Evolutionary conservation across 1,139 yeast genomes (phyloP), one percentile per base, ranked within the genome.

Genomic region (Suhomyces maxii): DNA sequence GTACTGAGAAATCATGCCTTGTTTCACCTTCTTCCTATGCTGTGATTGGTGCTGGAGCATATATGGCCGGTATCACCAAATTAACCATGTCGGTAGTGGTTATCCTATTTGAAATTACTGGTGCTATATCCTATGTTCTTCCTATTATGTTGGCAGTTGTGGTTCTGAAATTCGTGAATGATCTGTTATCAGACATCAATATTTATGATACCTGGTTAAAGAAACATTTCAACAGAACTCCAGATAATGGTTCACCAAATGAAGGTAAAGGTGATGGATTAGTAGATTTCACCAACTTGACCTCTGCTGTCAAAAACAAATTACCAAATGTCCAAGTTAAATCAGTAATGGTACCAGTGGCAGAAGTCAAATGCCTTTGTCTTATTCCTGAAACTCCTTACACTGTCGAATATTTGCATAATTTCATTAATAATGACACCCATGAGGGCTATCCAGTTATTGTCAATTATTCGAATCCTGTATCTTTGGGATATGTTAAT

Each of bases 21-120:
- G 81, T 80, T 7, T 78, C 83, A 9, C 84, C 84, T 1, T 79
- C 83, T 0, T 77, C 84, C 0, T 80, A 81, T 56, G 84, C 86
- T 0, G 83, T 80, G 11, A 80, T 81, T 36, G 84, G 84, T 0
- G 82, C 84, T 0, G 84, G 83, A 0, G 69, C 84, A 6, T 79
- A 79, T 53, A 71, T 79, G 68, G 71, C 84, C 0, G 83, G 84
- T 2, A 71, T 79, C 26, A 80, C 85, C 13, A 80, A 80, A 53
- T 67, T 80, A 52, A 78, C 80, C 33, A 74, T 80, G 68, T 71
- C 80, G 30, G 82, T 79, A 13, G 84, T 80, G 36, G 83, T 80
- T 14, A 74, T 81, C 36, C 67, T 79, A 39, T 80, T 80, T 56
- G 86, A 81, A 59, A 58, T 80, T 32, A 79, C 85, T 0, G 86